These are phyloP conservation scores for Xylariaceae sp. DNA, from an alignment of 2,329 filamentous ascomycete species.

Conservation along the genomic window DNA sequence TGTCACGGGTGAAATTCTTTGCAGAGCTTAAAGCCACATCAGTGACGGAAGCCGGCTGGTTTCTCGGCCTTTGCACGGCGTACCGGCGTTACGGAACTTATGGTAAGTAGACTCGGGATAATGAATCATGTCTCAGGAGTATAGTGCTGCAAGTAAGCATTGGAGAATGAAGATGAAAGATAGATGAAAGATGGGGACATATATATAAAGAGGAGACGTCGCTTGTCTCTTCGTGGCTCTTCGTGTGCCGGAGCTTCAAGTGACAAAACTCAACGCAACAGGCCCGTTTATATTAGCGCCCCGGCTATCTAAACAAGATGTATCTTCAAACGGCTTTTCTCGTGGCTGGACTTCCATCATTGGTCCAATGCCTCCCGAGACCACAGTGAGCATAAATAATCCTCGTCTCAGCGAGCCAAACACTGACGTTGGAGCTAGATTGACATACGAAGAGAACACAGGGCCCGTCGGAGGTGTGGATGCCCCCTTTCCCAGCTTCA, in stretches of 20 bases:
- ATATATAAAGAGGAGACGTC: constrained; percentile 7
- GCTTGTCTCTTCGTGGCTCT: neutral
- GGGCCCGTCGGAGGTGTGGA: constrained; percentile 39
- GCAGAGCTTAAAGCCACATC: neutral
- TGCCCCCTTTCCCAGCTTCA: constrained; percentile 36
- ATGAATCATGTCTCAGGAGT: constrained; percentile 1
- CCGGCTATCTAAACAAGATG: constrained; percentile 6
- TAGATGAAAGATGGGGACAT: neutral
- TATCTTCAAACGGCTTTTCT: constrained; percentile 12
- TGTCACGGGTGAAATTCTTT: neutral
- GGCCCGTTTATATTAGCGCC: neutral
- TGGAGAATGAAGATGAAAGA: neutral
- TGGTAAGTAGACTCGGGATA: neutral
- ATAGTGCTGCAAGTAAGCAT: neutral
- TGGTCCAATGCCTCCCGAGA: constrained; percentile 8
- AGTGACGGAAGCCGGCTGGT: neutral
- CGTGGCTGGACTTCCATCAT: constrained; percentile 14
- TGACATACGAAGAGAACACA: constrained; percentile 39
- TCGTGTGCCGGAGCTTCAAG: neutral
- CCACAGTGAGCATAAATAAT: neutral
- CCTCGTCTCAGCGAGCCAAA: constrained; percentile 18
- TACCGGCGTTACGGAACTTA: neutral
- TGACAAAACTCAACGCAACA: neutral
- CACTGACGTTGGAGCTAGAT: constrained; percentile 25
- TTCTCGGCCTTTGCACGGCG: neutral